Evolutionary conservation across 345 rosid genomes (phyloP).

Genomic region (Angophora floribunda): DNA sequence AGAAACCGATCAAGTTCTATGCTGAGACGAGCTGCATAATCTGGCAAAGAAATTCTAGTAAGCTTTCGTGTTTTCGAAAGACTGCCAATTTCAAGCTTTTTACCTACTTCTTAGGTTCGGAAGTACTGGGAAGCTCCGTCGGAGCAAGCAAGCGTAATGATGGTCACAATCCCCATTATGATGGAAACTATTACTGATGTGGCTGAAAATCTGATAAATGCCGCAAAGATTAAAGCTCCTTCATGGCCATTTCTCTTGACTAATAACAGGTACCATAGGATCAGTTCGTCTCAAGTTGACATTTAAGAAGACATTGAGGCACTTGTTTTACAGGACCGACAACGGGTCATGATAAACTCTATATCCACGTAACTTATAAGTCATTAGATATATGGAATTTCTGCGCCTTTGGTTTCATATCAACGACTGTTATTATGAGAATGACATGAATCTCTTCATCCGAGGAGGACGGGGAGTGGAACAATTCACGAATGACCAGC

Average conservation of each 20-base stretch:
- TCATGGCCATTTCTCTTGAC: background rate
- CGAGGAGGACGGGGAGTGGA: background rate
- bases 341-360: background rate
- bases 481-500: slow-evolving; percentile 21
- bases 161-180: background rate
- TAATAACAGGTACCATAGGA: background rate
- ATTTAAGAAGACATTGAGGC: background rate
- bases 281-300: background rate
- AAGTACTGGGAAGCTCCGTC: background rate
- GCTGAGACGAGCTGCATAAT: background rate
- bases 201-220: background rate
- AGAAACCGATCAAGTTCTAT: background rate
- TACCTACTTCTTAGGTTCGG: background rate
- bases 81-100: background rate
- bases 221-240: background rate
- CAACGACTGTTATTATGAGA: background rate
- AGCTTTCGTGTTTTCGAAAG: background rate
- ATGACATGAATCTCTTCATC: background rate
- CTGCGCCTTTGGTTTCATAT: background rate
- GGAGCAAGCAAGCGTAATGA: background rate
- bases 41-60: background rate
- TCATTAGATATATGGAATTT: background rate
- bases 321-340: background rate
- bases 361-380: background rate
- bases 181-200: background rate